Percentiles rank a stretch among this genome's conserved stretches.
phyloP scores from a whole-genome alignment of 352 stramenopile species.

The Phytopythium montanum region DNA sequence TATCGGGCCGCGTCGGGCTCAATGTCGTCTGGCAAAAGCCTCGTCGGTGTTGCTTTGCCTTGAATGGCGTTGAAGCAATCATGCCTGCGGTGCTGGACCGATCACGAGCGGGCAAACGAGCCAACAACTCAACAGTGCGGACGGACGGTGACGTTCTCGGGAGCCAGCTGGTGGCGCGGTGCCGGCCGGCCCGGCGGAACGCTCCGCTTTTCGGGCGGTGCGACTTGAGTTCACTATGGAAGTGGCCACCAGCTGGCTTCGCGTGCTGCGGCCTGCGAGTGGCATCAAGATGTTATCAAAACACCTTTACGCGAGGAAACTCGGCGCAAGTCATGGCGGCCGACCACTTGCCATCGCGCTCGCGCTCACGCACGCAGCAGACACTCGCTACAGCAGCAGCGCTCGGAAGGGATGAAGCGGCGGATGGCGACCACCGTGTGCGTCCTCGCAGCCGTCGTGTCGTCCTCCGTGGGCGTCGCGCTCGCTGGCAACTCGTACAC shows the following conservation, averaged over 20 bases:
- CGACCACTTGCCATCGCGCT: neutral
- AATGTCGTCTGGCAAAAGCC: too few species aligned
- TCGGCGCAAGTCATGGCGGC: neutral
- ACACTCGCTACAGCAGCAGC: neutral
- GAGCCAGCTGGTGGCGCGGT: neutral
- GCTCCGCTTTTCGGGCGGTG: neutral
- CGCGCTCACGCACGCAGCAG: neutral
- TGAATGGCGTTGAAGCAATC: too few species aligned
- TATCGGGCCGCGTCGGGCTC: too few species aligned
- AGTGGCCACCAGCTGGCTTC: neutral
- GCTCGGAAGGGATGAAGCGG: neutral
- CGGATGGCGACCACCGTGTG: neutral
- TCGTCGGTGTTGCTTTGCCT: too few species aligned
- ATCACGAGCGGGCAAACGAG: neutral
- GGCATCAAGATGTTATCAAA: neutral
- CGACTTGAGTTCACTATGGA: neutral
- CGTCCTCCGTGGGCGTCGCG: conserved; percentile 14
- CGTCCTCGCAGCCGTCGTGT: conserved; percentile 19
- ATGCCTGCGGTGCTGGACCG: neutral
- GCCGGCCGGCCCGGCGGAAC: conserved; percentile 2
- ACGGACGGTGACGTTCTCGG: neutral
- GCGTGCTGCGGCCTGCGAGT: neutral
- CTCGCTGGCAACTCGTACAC: conserved; percentile 20
- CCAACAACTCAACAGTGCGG: neutral
- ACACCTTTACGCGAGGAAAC: neutral